These are phyloP conservation scores for Corniculantispora saksenae DNA, from an alignment of 2,329 filamentous ascomycete species.

Conservation along the genomic window DNA sequence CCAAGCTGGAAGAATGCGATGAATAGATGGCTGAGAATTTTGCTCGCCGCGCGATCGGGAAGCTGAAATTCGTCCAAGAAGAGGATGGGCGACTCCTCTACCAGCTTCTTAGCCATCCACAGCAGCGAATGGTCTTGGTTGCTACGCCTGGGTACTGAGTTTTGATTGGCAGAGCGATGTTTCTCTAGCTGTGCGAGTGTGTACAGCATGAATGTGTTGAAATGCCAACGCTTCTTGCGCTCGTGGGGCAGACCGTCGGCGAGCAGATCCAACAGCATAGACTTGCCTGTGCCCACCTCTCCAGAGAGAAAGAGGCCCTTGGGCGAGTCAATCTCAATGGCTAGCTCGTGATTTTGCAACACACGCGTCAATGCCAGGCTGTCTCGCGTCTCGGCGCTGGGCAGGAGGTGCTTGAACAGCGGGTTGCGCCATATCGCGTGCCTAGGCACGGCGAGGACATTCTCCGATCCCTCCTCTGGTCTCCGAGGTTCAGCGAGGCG, in stretches of 20 bases:
- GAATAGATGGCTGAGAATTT: slow-evolving; percentile 77
- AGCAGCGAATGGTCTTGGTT: slow-evolving; percentile 65
- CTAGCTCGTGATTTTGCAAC: slow-evolving; percentile 70
- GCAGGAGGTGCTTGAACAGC: slow-evolving; percentile 61
- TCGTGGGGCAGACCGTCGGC: slow-evolving; percentile 73
- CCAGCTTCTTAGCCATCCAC: slow-evolving; percentile 73
- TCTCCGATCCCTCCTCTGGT: slow-evolving; percentile 32
- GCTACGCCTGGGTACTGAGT: slow-evolving; percentile 22
- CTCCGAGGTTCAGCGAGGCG: slow-evolving; percentile 40
- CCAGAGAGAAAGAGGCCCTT: slow-evolving; percentile 76
- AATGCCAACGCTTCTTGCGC: slow-evolving; percentile 77
- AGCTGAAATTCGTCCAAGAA: slow-evolving; percentile 85
- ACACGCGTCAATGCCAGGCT: slow-evolving; percentile 66
- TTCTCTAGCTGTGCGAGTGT: slow-evolving; percentile 71
- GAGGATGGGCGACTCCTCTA: slow-evolving; percentile 72
- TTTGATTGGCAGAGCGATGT: slow-evolving; percentile 47
- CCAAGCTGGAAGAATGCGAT: slow-evolving; percentile 81
- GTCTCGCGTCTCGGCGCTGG: slow-evolving; percentile 55
- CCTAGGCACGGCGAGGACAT: slow-evolving; percentile 47
- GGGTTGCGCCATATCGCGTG: slow-evolving; percentile 62
- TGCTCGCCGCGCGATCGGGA: slow-evolving; percentile 74
- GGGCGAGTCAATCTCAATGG: slow-evolving; percentile 70
- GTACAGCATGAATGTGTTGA: slow-evolving; percentile 84
- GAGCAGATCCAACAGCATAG: slow-evolving; percentile 82
- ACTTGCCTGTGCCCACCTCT: slow-evolving; percentile 81